Base-by-base conservation (phyloP, 116 monocot genomes). In the Posidonia oceanica region DNA sequence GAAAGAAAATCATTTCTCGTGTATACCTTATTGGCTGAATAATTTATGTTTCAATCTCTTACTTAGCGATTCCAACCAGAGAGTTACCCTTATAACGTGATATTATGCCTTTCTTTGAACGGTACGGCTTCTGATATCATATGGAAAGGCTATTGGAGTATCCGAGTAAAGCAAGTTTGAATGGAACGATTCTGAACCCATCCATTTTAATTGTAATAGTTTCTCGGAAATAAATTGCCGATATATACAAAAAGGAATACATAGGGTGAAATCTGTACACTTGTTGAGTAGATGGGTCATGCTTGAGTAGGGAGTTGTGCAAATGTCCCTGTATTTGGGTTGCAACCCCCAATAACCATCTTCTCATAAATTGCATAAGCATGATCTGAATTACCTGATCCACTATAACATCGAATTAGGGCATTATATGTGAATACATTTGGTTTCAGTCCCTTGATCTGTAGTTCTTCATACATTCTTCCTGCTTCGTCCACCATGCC, bases 401-500 rank as follows among this genome's bases (percentile, higher is more conserved):
- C 63, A 54, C 87, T 83, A 68, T 90, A 90, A 36, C 89, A 89
- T 58, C 87, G 79, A 72, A 98, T 98, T 37, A 98, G 82, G 39
- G 93, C 87, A 81, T 93, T 93, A 61, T 93, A 93, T 29, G 98
- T 98, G 63, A 90, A 98, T n/a, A 98, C 90, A 82, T 87, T 98
- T 7, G 98, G 98, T 69, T 80, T 68, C 29, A 93, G 58, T 10
- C 98, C 98, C 61, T 72, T 82, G 1, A 63, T 61, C 62, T 79
- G 82, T 54, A 98, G 85, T 58, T 98, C 87, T 80, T 90, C 87
- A 61, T 78, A 98, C 87, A 90, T 76, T 78, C 78, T 79, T 54
- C 80, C 82, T 51, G 93, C 90, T 75, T 89, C 83, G 63, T 77
- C 80, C 61, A 84, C 60, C 86, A 80, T 83, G 51, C 93, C 98